phyloP scores from a whole-genome alignment of 2,329 filamentous ascomycete species.

The Didymella lethalis region DNA sequence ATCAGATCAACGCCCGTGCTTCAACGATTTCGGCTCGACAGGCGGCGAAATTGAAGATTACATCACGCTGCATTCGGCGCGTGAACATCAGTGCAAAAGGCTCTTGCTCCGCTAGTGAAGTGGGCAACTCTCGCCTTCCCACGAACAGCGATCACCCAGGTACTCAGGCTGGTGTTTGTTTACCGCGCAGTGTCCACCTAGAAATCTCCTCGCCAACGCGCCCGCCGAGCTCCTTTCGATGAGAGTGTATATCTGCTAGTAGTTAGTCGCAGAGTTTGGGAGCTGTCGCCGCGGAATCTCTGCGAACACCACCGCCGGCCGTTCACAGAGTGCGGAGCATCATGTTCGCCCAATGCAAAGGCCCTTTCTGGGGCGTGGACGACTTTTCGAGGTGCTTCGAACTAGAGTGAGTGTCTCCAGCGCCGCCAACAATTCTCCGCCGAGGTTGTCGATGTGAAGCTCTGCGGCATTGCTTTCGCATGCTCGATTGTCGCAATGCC shows the following conservation, averaged over 20 bases:
- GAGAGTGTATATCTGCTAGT: constrained; percentile 25
- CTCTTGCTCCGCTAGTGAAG: constrained; percentile 20
- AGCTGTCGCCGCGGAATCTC: constrained; percentile 23
- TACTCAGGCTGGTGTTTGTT: constrained; percentile 19
- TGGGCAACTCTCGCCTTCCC: constrained; percentile 12
- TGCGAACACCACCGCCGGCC: constrained; percentile 25
- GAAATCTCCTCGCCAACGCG: constrained; percentile 13
- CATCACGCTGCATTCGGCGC: constrained; percentile 24
- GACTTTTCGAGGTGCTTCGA: constrained; percentile 70
- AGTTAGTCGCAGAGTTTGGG: constrained; percentile 31
- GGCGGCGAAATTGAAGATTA: constrained; percentile 18
- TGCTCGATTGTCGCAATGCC: constrained; percentile 8
- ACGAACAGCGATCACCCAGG: constrained; percentile 22
- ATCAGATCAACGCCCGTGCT: constrained; percentile 22
- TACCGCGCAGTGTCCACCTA: constrained; percentile 10
- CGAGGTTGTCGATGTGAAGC: background rate
- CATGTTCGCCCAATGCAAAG: constrained; percentile 66
- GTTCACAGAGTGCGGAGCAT: constrained; percentile 23
- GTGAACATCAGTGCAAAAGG: constrained; percentile 23
- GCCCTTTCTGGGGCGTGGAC: constrained; percentile 67
- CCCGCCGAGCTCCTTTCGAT: constrained; percentile 21
- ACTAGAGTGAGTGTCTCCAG: constrained; percentile 66
- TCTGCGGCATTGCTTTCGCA: background rate
- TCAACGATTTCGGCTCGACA: constrained; percentile 15
- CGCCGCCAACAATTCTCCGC: background rate